Base-by-base conservation (phyloP, 1,284 basidiomycete species). In the Microbotryomycetes sp. region DNA sequence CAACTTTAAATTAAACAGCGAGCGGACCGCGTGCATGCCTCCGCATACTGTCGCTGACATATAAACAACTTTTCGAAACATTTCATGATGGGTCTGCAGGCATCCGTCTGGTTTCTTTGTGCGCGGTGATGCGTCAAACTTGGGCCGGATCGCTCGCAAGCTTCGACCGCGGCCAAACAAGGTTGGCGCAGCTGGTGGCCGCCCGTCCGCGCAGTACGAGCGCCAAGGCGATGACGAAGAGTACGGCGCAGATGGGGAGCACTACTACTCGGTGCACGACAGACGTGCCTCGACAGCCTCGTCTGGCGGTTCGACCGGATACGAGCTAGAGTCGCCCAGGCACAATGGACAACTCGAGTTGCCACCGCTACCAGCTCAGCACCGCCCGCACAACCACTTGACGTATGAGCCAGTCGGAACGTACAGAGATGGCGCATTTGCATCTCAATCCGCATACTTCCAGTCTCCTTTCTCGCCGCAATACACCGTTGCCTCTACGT, bases 51-150 rank as follows among this genome's bases (percentile, higher is more conserved):
- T 41, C 35, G 35, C 35, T 41, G 35, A 41, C 35, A 41, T 9
- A 18, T 41, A 41, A 9, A 41, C 18, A 41, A 41, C 18, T 41
- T 41, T 9, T 41, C 35, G 35, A 41, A n/a, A n/a, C n/a, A n/a
- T n/a, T n/a, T n/a, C 2, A 21, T 23, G 11, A 2, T n/a, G 1
- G 21, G 21, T 15, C 18, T 24, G n/a, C 54, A 66, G 65, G 9
- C 65, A 66, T 48, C 59, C 62, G 1, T 54, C 61, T 5, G 65
- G 61, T 7, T 53, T 47, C 46, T 66, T 66, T 57, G 24, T 54
- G 9, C 61, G 56, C 2, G 59, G 59, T 9, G 65, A 66, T 46
- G 30, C 59, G 2, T 52, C 57, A 6, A 41, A 50, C 13, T 59
- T 66, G 26, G 27, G 13, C 6, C 56, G 60, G 28, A 66, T 66